phyloP scores from a whole-genome alignment of 495 filamentous ascomycete genomes.

The Hypoxylon subgilvum region DNA sequence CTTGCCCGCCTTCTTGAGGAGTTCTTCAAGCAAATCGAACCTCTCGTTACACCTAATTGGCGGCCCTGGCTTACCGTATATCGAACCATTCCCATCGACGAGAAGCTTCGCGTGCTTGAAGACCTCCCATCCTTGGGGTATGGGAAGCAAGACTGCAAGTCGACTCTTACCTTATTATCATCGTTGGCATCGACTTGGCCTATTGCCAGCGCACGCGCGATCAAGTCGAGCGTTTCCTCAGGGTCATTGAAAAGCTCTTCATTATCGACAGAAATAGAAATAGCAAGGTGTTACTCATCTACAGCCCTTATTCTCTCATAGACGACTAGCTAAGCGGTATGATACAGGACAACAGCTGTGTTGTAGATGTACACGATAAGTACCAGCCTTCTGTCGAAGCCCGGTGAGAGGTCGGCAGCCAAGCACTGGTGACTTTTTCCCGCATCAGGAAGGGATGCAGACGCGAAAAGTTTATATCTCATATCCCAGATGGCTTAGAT shows the following conservation, averaged over 20 bases:
- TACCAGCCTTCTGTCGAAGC: too few species aligned
- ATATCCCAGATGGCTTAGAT: too few species aligned
- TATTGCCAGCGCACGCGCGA: not conserved
- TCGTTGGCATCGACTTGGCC: constrained; percentile 9
- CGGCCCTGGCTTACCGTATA: not conserved
- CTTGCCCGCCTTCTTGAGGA: too few species aligned
- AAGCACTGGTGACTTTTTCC: too few species aligned
- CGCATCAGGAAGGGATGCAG: too few species aligned
- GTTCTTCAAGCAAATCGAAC: not conserved
- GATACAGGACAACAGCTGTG: not conserved
- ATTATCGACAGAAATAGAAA: not conserved
- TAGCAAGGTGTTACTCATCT: constrained; percentile 8
- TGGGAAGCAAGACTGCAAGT: not conserved
- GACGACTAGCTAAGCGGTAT: not conserved
- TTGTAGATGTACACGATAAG: not conserved
- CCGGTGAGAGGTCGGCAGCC: too few species aligned
- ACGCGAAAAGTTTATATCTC: too few species aligned
- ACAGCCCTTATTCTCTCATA: not conserved
- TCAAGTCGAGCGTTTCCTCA: not conserved
- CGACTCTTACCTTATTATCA: not conserved
- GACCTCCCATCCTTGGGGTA: not conserved
- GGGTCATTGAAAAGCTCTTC: constrained; percentile 9
- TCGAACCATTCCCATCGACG: not conserved
- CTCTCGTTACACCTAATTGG: constrained; percentile 2
- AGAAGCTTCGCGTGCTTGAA: constrained; percentile 7